These are phyloP conservation scores for Macrolepiota dolichaula DNA, from an alignment of 768 basidiomycete genomes.

Conservation along the genomic window DNA sequence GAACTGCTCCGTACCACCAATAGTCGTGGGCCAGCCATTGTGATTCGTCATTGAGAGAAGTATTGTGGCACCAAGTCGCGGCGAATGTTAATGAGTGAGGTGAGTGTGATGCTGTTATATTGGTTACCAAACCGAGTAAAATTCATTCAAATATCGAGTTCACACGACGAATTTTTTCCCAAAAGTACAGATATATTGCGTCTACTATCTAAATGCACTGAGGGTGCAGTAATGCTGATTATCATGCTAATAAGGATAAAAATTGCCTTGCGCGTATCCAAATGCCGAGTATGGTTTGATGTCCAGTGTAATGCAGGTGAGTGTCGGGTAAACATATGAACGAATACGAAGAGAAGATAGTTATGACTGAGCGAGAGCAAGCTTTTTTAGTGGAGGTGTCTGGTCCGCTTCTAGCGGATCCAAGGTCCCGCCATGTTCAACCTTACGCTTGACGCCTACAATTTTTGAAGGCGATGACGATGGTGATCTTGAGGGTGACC, in stretches of 20 bases:
- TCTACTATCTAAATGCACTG: constrained; percentile 12
- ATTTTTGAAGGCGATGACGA: constrained; percentile 51
- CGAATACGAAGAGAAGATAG: neutral
- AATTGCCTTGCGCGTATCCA: constrained; percentile 9
- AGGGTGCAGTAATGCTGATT: constrained; percentile 7
- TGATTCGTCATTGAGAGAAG: neutral
- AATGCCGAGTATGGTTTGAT: constrained; percentile 6
- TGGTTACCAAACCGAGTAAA: neutral
- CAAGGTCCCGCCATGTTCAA: constrained; percentile 33
- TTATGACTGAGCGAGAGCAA: constrained; percentile 39
- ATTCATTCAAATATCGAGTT: neutral
- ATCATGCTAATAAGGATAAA: constrained; percentile 11
- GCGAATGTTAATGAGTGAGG: neutral
- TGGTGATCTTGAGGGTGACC: constrained; percentile 31
- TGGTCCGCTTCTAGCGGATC: constrained; percentile 37
- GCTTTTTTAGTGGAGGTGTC: constrained; percentile 68
- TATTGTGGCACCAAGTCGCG: neutral
- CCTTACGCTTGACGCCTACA: constrained; percentile 74
- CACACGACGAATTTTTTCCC: neutral
- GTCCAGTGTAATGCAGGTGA: constrained; percentile 1
- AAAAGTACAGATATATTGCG: constrained; percentile 7
- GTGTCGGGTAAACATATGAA: neutral
- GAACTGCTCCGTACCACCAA: neutral
- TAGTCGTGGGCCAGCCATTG: neutral
- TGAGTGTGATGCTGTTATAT: neutral